These are phyloP conservation scores for Platismatia glauca DNA, from an alignment of 495 filamentous ascomycete genomes.

Conservation along the genomic window DNA sequence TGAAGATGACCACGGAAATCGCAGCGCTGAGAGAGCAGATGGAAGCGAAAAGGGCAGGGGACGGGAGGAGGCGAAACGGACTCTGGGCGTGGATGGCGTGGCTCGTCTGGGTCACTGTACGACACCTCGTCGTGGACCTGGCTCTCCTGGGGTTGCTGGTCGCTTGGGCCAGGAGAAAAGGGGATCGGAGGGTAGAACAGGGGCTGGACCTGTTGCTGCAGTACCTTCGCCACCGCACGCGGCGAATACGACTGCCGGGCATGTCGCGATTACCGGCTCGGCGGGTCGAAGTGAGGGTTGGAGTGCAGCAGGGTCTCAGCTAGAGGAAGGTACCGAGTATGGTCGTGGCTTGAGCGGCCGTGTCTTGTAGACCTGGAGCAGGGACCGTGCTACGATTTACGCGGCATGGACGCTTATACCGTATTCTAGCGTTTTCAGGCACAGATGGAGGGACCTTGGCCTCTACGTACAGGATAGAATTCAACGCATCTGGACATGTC, in stretches of 20 bases:
- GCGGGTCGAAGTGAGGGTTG: neutral
- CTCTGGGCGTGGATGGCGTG: conserved; percentile 64
- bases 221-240: conserved; percentile 50
- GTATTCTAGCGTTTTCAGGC: neutral
- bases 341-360: neutral
- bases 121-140: conserved; percentile 65
- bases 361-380: neutral
- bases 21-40: conserved; percentile 91
- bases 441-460: neutral
- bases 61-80: conserved; percentile 43
- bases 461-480: neutral
- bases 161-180: conserved; percentile 69
- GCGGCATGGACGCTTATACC: neutral
- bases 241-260: conserved; percentile 33
- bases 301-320: neutral
- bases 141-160: conserved; percentile 60
- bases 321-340: neutral
- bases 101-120: conserved; percentile 57
- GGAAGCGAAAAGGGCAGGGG: conserved; percentile 42
- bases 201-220: conserved; percentile 59
- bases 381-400: neutral
- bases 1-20: conserved; percentile 85
- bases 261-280: neutral
- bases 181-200: conserved; percentile 68
- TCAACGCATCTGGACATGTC: neutral